These are phyloP conservation scores for Oenanthe sinensis DNA, from an alignment of 129 eudicot genomes.

Conservation along the genomic window DNA sequence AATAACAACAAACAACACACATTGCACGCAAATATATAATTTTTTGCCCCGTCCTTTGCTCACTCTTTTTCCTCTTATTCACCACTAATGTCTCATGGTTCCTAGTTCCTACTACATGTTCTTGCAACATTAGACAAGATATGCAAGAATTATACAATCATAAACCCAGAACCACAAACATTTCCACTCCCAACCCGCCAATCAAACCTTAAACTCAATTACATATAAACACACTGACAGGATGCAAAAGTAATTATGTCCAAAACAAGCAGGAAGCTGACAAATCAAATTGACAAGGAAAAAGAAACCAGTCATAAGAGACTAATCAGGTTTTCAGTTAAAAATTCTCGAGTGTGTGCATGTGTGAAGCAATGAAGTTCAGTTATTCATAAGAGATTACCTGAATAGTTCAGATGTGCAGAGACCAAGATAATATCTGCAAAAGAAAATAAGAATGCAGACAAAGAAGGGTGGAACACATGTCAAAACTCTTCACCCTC, in stretches of 20 bases:
- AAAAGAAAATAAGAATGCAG: background rate
- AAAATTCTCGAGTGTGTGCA: background rate
- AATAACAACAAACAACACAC: background rate
- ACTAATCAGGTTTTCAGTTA: background rate
- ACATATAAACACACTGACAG: background rate
- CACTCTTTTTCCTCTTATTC: background rate
- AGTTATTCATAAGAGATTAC: background rate
- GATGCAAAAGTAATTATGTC: background rate
- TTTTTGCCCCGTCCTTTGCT: background rate
- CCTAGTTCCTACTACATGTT: background rate
- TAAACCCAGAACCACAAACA: background rate
- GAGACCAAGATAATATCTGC: background rate
- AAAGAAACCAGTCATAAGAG: background rate
- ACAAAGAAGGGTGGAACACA: background rate
- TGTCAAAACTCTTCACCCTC: background rate
- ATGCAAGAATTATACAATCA: background rate
- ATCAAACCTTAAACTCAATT: background rate
- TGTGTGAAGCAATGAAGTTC: background rate
- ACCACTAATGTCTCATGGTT: conserved; percentile 1
- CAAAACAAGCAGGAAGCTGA: background rate
- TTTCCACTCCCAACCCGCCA: background rate
- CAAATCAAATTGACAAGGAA: background rate
- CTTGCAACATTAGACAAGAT: background rate
- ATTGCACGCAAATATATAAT: background rate
- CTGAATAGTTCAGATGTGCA: background rate